Percentiles rank a stretch among this genome's conserved stretches.
Evolutionary conservation across 306 rosid species (phyloP).

Genomic region (Vigna hirtella): DNA sequence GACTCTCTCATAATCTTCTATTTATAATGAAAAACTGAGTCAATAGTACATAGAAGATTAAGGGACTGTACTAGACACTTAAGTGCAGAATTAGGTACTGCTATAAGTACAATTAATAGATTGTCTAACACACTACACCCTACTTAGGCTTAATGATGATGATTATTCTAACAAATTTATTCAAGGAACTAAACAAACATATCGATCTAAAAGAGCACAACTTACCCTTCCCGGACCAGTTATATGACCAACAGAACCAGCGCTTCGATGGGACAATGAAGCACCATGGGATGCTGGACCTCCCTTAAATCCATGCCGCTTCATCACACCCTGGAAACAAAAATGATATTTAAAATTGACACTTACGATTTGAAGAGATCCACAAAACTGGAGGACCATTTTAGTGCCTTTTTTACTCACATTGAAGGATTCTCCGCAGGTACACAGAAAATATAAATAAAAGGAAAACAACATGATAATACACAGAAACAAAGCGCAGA

Average conservation of each 20-base stretch:
- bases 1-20: too few relatives aligned
- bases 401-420: not conserved
- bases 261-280: slow-evolving; percentile 65
- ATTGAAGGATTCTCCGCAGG: not conserved
- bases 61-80: too few relatives aligned
- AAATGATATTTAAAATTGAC: slow-evolving; percentile 30
- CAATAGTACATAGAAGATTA: too few relatives aligned
- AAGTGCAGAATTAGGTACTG: too few relatives aligned
- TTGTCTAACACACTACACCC: too few relatives aligned
- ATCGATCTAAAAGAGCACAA: slow-evolving; percentile 23
- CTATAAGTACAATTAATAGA: too few relatives aligned
- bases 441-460: slow-evolving; percentile 10
- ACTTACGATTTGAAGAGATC: not conserved
- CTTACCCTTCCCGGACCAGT: slow-evolving; percentile 80
- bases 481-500: not conserved
- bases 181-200: not conserved
- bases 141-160: too few relatives aligned
- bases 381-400: slow-evolving; percentile 4
- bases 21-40: too few relatives aligned
- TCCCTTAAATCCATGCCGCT: slow-evolving; percentile 60
- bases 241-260: slow-evolving; percentile 82
- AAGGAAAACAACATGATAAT: slow-evolving; percentile 13
- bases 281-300: slow-evolving; percentile 82
- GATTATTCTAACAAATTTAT: not conserved
- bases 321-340: slow-evolving; percentile 79